These are phyloP conservation scores for Hsuehochloa calcarea DNA, from an alignment of 176 grass and related monocot species.

Conservation along the genomic window DNA sequence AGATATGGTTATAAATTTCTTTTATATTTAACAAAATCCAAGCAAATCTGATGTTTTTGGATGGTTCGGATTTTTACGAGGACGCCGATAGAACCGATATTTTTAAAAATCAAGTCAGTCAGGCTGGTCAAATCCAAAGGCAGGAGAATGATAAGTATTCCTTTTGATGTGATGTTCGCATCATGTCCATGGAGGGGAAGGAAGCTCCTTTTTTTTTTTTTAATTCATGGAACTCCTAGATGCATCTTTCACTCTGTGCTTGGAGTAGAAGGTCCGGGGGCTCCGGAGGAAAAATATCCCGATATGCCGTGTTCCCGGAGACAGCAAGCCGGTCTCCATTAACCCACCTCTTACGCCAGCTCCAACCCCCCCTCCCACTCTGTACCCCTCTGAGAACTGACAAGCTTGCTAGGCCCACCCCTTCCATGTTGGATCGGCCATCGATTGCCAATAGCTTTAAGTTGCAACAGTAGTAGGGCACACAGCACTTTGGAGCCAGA, in stretches of 20 bases:
- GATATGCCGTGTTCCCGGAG: constrained; percentile 23
- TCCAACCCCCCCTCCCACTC: too few species aligned
- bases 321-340: constrained; percentile 11
- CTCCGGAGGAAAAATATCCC: neutral
- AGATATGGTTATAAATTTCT: too few species aligned
- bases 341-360: neutral
- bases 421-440: too few species aligned
- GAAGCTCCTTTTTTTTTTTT: neutral
- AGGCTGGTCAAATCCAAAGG: neutral
- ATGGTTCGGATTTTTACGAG: too few species aligned
- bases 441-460: neutral
- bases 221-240: neutral
- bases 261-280: neutral
- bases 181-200: neutral
- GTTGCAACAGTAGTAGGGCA: neutral
- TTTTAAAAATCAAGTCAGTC: neutral
- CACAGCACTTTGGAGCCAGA: neutral
- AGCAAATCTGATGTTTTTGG: too few species aligned
- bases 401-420: too few species aligned
- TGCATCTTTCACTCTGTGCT: neutral
- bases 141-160: neutral
- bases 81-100: too few species aligned
- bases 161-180: neutral
- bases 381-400: too few species aligned
- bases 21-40: too few species aligned